Conservation (phyloP, 1,139 yeast species). For the Dujonia santamariae region DNA sequence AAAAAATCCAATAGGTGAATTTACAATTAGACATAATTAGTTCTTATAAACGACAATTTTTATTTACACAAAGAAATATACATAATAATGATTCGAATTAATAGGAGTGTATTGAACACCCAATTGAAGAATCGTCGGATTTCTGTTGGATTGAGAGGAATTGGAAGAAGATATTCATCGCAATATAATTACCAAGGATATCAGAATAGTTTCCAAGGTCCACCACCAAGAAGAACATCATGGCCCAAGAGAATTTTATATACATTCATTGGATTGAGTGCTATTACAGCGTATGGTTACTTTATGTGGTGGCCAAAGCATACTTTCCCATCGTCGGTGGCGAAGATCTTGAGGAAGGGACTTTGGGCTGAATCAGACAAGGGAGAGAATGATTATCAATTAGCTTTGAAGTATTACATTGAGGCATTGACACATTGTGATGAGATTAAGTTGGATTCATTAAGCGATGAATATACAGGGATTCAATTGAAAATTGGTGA, state of each 20-base stretch:
- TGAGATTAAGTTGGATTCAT: slow-evolving; percentile 44
- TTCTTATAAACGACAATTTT: too few species aligned
- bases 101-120: too few species aligned
- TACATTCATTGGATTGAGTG: slow-evolving; percentile 25
- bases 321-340: slow-evolving; percentile 55
- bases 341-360: slow-evolving; percentile 66
- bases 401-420: slow-evolving; percentile 68
- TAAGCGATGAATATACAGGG: slow-evolving; percentile 59
- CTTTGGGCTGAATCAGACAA: slow-evolving; percentile 81
- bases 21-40: too few species aligned
- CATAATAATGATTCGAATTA: too few species aligned
- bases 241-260: slow-evolving; percentile 20
- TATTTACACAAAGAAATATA: too few species aligned
- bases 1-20: too few species aligned
- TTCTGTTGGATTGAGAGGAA: too few species aligned
- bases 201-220: slow-evolving; percentile 11
- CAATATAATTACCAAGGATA: slow-evolving; percentile 1
- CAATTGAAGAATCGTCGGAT: too few species aligned
- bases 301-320: slow-evolving; percentile 63
- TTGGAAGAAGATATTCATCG: too few species aligned
- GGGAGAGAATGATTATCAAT: slow-evolving; percentile 58
- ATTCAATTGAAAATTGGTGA: slow-evolving; percentile 83
- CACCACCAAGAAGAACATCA: slow-evolving; percentile 18
- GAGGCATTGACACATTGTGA: slow-evolving; percentile 49
- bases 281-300: slow-evolving; percentile 37